Conservation (phyloP, 129 eudicot species). For the Heracleum sosnowskyi region DNA sequence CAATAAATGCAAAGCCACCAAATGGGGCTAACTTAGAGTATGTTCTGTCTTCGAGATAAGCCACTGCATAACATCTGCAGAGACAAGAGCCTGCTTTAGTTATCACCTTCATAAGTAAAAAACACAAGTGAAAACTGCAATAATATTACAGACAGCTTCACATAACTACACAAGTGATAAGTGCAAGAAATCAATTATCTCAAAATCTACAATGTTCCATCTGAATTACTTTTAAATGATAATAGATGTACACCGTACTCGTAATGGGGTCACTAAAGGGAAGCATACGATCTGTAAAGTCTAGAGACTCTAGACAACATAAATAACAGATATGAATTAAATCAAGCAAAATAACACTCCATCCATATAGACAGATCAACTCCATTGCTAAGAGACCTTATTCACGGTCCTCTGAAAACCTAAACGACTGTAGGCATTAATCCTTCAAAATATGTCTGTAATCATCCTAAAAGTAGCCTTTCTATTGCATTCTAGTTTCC, state of each 20-base stretch:
- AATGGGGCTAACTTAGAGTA: conserved; percentile 74
- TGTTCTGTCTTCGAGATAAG: conserved; percentile 78
- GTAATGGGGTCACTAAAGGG: neutral
- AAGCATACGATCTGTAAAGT: neutral
- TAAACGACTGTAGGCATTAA: neutral
- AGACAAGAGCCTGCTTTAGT: conserved; percentile 7
- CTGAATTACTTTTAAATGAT: neutral
- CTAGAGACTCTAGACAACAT: neutral
- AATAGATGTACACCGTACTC: neutral
- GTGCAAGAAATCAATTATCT: neutral
- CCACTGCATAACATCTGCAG: conserved; percentile 87
- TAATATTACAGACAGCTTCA: neutral
- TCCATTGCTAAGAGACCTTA: neutral
- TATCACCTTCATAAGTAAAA: conserved; percentile 13
- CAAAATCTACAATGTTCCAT: neutral
- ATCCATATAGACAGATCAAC: neutral
- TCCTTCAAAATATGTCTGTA: neutral
- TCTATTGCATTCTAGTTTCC: neutral
- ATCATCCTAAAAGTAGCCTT: neutral
- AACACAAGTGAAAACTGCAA: neutral
- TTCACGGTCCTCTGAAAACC: neutral
- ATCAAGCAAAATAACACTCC: neutral
- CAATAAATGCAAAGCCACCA: conserved; percentile 94
- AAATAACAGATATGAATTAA: neutral
- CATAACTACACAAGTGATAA: too few species aligned